These are phyloP conservation scores for Diospyros lotus DNA, from an alignment of 148 eudicot genomes.

Conservation along the genomic window DNA sequence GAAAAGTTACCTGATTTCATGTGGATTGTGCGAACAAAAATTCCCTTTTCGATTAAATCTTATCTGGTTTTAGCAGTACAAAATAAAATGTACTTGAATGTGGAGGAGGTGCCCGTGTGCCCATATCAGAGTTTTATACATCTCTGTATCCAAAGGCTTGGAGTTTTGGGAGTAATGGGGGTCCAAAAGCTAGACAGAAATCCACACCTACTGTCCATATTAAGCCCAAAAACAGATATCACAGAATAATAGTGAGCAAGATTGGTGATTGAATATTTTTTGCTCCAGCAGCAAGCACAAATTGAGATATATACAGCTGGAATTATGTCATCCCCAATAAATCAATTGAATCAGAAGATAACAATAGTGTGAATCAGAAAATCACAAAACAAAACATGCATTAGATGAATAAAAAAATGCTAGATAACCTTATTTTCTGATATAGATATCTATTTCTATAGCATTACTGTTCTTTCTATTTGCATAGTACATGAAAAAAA, in stretches of 20 bases:
- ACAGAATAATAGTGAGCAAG: no score
- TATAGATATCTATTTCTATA: background rate
- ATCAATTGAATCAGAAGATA: no score
- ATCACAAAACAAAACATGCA: no score
- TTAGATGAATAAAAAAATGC: no score
- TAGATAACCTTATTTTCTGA: no score
- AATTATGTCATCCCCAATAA: no score
- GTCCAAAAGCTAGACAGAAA: background rate
- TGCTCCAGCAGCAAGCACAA: no score
- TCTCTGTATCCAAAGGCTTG: background rate
- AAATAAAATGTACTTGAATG: background rate
- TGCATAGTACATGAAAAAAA: background rate
- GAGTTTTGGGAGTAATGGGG: background rate
- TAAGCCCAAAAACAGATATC: background rate
- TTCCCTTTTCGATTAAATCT: background rate
- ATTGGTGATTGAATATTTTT: no score
- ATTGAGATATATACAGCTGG: no score
- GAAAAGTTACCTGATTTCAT: background rate
- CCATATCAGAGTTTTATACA: background rate
- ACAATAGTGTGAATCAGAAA: no score
- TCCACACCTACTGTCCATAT: background rate
- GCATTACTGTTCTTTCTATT: background rate
- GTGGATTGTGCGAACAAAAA: background rate
- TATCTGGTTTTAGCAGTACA: background rate
- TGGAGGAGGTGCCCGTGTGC: background rate